Evolutionary conservation across 805 yeast species (phyloP).

Genomic region (Metschnikowia kofuensis): DNA sequence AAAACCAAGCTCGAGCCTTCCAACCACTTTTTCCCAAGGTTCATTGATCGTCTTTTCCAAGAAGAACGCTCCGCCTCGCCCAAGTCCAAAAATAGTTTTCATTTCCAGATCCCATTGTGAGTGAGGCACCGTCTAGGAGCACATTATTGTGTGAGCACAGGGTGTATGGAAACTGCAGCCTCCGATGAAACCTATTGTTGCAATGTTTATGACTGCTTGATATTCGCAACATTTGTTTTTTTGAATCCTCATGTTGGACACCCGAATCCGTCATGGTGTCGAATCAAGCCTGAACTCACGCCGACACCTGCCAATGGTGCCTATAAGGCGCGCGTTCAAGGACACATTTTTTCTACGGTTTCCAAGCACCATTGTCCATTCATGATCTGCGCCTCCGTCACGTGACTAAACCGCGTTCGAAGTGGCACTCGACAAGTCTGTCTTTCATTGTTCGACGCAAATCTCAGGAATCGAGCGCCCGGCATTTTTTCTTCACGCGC

Average conservation of each 20-base stretch:
- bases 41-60: neutral
- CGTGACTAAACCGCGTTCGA: slow-evolving; percentile 8
- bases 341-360: too few species aligned
- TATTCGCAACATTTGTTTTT: too few species aligned
- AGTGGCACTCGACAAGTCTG: neutral
- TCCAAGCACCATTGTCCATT: too few species aligned
- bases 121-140: neutral
- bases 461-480: neutral
- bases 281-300: too few species aligned
- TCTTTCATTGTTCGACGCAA: neutral
- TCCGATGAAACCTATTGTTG: too few species aligned
- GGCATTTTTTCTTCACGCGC: neutral
- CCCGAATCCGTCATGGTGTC: too few species aligned
- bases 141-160: too few species aligned
- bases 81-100: neutral
- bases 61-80: neutral
- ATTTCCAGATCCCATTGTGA: neutral
- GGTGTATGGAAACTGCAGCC: too few species aligned
- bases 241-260: too few species aligned
- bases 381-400: slow-evolving; percentile 1
- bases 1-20: neutral
- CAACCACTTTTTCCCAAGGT: neutral
- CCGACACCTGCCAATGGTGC: too few species aligned
- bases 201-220: too few species aligned
- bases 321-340: too few species aligned